Base-by-base conservation (phyloP, 306 rosid species). In the Cucurbita ficifolia region DNA sequence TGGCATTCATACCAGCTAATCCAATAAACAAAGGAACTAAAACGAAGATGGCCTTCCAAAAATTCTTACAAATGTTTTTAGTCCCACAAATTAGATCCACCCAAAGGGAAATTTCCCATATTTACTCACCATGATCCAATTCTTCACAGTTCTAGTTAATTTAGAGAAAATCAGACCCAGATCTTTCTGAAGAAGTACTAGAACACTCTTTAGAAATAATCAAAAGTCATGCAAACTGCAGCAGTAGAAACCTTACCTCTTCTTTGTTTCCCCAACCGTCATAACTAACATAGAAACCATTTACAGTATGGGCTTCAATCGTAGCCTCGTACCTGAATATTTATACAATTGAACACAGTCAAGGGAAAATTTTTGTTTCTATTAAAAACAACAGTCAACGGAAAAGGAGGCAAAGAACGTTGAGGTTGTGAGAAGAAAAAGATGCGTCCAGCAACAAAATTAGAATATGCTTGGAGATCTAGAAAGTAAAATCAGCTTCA, bases 221-320 rank as follows among this genome's bases (percentile, higher is more conserved):
- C 18, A 49, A 49, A 49, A 49, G 53, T 49, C 53, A 14, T 49
- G 53, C 53, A 49, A 49, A 49, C 16, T 54, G 78, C 72, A 45
- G 70, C 24, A 21, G 77, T 43, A 76, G 52, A 79, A 74, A 46
- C 16, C 80, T 72, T 84, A 94, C 98, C 98, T 94, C 98, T 89
- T 94, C 98, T 84, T 77, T 85, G 77, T 94, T 94, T 56, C 98
- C 98, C 98, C 98, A 94, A 64, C 29, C 85, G 61, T 87, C 95
- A 83, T 89, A 94, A 57, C 68, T 5, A 79, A 94, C 92, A 62
- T 80, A 80, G 83, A 87, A 94, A 54, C 98, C 98, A 82, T 85
- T 89, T 33, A 86, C 87, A 69, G 98, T 85, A 78, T 84, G 82
- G 58, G 92, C 87, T 78, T 89, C 88, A 49, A 94, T 53, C 43